These are phyloP conservation scores for Smithsoniella earleae DNA, from an alignment of 163 green algal species.

Conservation along the genomic window DNA sequence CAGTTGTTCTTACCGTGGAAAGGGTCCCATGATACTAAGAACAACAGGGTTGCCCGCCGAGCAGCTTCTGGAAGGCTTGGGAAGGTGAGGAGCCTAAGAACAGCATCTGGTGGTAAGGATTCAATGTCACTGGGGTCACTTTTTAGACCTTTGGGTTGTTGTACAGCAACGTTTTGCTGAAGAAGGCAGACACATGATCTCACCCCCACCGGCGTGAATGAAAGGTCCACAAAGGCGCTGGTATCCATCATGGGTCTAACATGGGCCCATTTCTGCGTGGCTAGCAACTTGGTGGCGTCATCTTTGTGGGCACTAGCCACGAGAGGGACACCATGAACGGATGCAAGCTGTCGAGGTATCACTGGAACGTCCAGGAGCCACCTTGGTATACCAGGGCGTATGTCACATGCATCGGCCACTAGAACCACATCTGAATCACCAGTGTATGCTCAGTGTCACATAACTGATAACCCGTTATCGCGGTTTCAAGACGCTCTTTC, in stretches of 20 bases:
- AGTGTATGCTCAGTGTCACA: not conserved
- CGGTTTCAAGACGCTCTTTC: no score
- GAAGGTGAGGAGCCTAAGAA: not conserved
- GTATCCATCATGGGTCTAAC: not conserved
- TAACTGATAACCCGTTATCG: no score
- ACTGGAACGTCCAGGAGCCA: not conserved
- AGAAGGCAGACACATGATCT: not conserved
- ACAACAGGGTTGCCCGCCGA: not conserved
- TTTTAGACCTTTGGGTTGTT: not conserved
- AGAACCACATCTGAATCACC: not conserved
- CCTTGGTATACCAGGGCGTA: not conserved
- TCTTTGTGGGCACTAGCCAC: not conserved
- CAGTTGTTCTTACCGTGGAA: not conserved
- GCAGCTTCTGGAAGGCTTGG: not conserved
- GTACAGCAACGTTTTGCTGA: not conserved
- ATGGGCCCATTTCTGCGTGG: not conserved
- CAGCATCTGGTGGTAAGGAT: not conserved
- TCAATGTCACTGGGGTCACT: not conserved
- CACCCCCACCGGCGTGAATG: not conserved
- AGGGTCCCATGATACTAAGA: not conserved
- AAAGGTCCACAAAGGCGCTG: not conserved
- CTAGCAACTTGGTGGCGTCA: not conserved
- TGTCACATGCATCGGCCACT: not conserved
- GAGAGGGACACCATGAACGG: not conserved
- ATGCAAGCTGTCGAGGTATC: not conserved